phyloP scores from a whole-genome alignment of 495 filamentous ascomycete species.

The Platismatia glauca region DNA sequence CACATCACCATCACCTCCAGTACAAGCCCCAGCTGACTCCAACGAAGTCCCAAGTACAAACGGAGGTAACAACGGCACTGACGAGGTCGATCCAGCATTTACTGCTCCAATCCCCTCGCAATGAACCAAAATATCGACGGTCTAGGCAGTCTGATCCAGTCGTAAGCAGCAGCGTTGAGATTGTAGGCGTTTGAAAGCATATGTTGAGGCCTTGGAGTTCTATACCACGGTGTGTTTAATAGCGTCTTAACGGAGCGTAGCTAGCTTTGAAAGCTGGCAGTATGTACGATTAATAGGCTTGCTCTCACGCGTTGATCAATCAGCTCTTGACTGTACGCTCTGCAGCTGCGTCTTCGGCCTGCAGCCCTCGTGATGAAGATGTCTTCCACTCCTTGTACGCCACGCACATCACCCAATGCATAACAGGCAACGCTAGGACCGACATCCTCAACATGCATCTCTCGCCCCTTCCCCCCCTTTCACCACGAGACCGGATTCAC shows the following conservation, averaged over 20 bases:
- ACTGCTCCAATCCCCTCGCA: neutral
- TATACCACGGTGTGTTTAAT: constrained; percentile 11
- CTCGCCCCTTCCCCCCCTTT: constrained; percentile 16
- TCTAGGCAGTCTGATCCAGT: neutral
- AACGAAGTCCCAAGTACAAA: constrained; percentile 13
- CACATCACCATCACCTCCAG: constrained; percentile 2
- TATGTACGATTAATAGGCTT: constrained; percentile 7
- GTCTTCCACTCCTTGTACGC: neutral
- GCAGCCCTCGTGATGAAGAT: neutral
- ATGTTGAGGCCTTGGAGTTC: constrained; percentile 8
- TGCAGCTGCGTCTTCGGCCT: neutral
- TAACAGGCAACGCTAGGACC: neutral
- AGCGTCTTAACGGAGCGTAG: constrained; percentile 5
- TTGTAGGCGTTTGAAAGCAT: neutral
- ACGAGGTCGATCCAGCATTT: neutral
- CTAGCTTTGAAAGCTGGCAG: constrained; percentile 13
- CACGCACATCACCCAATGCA: neutral
- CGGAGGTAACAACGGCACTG: neutral
- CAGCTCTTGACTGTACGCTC: neutral
- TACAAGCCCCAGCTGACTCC: constrained; percentile 11
- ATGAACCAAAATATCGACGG: neutral
- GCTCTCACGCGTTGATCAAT: neutral
- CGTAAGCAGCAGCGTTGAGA: neutral
- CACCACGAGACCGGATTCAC: constrained; percentile 34
- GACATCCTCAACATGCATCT: constrained; percentile 4